Conservation (phyloP, 2,329 filamentous ascomycete genomes). For the Claviceps pazoutovae region DNA sequence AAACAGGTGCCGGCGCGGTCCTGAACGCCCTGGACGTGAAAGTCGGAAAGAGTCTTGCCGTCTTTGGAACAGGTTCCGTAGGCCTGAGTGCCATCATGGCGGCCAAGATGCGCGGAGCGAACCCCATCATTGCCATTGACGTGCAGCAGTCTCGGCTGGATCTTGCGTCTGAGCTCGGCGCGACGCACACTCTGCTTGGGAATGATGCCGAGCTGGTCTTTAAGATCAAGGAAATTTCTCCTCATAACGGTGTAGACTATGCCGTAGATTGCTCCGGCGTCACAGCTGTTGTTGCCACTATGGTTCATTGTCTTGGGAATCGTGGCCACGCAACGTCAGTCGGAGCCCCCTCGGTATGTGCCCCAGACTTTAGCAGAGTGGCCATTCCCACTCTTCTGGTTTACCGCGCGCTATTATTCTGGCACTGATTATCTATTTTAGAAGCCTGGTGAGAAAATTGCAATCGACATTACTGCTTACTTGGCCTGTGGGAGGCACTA, state of each 20-base stretch:
- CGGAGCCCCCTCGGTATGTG: not conserved
- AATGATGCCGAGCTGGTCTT: not conserved
- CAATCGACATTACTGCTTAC: not conserved
- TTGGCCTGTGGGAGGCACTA: not conserved
- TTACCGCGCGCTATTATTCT: not conserved
- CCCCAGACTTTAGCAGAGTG: not conserved
- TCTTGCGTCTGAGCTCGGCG: not conserved
- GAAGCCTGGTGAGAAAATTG: not conserved
- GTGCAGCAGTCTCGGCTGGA: not conserved
- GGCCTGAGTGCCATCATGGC: slow-evolving; percentile 1
- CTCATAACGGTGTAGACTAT: slow-evolving; percentile 14
- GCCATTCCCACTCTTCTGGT: not conserved
- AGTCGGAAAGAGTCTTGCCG: slow-evolving; percentile 14
- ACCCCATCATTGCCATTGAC: not conserved
- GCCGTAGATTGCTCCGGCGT: slow-evolving; percentile 19
- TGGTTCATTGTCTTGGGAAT: slow-evolving; percentile 29
- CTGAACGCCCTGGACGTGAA: slow-evolving; percentile 17
- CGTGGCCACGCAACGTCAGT: not conserved
- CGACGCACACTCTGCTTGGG: not conserved
- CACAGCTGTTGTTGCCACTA: slow-evolving; percentile 27
- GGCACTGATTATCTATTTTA: not conserved
- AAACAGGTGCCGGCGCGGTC: slow-evolving; percentile 21
- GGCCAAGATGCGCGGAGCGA: not conserved
- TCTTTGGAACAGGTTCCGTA: slow-evolving; percentile 11
- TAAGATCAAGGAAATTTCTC: slow-evolving; percentile 11